phyloP scores from a whole-genome alignment of 2,329 filamentous ascomycete genomes.

The Thelonectria rubi region DNA sequence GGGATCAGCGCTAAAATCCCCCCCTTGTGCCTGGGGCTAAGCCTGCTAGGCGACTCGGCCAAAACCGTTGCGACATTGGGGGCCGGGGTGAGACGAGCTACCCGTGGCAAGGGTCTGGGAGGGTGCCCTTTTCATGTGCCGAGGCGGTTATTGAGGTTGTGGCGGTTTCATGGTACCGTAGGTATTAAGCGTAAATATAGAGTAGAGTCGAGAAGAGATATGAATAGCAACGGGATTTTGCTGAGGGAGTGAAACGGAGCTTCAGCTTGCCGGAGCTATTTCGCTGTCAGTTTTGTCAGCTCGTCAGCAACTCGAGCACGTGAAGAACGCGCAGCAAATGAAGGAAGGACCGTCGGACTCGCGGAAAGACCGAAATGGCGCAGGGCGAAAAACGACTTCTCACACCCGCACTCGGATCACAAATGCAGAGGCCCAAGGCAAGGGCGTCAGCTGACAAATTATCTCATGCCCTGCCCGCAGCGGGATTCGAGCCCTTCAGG shows the following conservation, averaged over 20 bases:
- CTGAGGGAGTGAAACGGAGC: background rate
- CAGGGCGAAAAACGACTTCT: background rate
- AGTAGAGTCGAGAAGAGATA: background rate
- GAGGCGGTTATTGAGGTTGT: background rate
- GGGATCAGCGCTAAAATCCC: conserved; percentile 38
- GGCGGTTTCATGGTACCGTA: background rate
- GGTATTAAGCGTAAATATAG: conserved; percentile 11
- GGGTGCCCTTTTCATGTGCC: no score
- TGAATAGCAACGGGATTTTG: background rate
- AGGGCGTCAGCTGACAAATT: background rate
- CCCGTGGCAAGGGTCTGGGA: background rate
- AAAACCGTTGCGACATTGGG: background rate
- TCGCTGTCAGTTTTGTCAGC: background rate
- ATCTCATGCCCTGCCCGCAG: background rate
- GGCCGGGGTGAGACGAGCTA: background rate
- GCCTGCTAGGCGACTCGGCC: conserved; percentile 2
- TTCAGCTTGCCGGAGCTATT: background rate
- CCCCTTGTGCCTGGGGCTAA: conserved; percentile 38
- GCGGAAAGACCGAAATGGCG: background rate
- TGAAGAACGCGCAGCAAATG: no score
- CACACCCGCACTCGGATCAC: background rate
- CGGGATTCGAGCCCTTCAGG: no score
- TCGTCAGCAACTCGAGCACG: background rate
- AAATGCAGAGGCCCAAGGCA: no score
- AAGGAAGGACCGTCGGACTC: background rate